phyloP scores from a whole-genome alignment of 306 rosid genomes.

The Inga laurina region DNA sequence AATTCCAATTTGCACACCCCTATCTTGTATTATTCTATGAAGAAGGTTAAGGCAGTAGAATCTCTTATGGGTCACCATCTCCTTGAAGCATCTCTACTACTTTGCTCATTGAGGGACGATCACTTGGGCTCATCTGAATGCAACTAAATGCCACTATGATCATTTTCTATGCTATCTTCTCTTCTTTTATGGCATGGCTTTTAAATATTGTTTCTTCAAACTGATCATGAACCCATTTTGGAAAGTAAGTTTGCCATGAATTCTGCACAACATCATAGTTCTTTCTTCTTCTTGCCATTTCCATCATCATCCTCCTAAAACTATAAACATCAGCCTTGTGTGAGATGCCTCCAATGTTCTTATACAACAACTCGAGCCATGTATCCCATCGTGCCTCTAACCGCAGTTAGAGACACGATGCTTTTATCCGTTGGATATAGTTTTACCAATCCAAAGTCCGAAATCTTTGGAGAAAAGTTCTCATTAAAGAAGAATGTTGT shows the following conservation, averaged over 20 bases:
- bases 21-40: not conserved
- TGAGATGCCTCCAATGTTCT: not conserved
- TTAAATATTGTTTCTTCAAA: conserved; percentile 8
- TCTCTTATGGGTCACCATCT: not conserved
- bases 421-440: not conserved
- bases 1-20: no score
- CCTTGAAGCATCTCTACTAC: conserved; percentile 28
- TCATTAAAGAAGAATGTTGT: not conserved
- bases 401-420: not conserved
- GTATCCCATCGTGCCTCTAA: not conserved
- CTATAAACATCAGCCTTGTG: not conserved
- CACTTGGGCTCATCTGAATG: conserved; percentile 12
- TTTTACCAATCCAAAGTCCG: not conserved
- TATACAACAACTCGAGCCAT: not conserved
- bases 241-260: conserved; percentile 21
- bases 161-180: conserved; percentile 18
- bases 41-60: not conserved
- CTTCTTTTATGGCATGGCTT: conserved; percentile 9
- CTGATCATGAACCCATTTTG: conserved; percentile 25
- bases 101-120: conserved; percentile 22
- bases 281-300: not conserved
- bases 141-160: not conserved
- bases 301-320: not conserved
- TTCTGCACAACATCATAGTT: conserved; percentile 12
- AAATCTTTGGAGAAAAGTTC: not conserved